Conservation (phyloP, 345 rosid genomes). For the Lenwebbia sp. region DNA sequence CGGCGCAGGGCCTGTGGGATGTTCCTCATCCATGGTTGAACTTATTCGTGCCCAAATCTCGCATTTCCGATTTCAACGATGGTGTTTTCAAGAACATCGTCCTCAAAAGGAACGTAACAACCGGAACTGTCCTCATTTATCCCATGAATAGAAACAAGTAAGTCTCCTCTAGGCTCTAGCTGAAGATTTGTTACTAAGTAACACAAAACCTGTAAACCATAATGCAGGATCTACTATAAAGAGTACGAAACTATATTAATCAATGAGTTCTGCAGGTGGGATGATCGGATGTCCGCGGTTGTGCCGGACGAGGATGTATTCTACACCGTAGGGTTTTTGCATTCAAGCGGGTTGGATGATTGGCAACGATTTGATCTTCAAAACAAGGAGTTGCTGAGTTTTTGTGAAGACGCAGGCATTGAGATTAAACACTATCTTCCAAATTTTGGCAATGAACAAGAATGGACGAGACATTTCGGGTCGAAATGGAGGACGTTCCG, state of each 20-base stretch:
- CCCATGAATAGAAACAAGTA: constrained; percentile 81
- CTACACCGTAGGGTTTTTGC: constrained; percentile 74
- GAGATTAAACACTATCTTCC: constrained; percentile 64
- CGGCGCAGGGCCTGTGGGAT: constrained; percentile 65
- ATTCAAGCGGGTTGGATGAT: constrained; percentile 47
- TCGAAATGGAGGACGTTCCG: constrained; percentile 56
- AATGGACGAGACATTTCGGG: constrained; percentile 72
- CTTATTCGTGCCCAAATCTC: constrained; percentile 67
- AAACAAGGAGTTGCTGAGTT: constrained; percentile 40
- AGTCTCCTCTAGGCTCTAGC: not conserved
- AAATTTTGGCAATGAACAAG: constrained; percentile 25
- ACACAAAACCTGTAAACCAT: not conserved
- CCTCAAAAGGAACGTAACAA: constrained; percentile 51
- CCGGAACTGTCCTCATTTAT: constrained; percentile 62
- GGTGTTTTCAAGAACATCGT: constrained; percentile 61
- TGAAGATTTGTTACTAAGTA: not conserved
- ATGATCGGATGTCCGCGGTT: constrained; percentile 52
- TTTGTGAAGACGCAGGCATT: constrained; percentile 46
- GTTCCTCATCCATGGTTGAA: constrained; percentile 99
- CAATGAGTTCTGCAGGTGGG: constrained; percentile 49
- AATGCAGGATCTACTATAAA: not conserved
- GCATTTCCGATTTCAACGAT: constrained; percentile 43
- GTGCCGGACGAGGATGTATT: constrained; percentile 70
- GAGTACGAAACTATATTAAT: not conserved
- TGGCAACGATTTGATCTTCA: constrained; percentile 47